Conservation (phyloP, 306 rosid species). For the Rosa persica region DNA sequence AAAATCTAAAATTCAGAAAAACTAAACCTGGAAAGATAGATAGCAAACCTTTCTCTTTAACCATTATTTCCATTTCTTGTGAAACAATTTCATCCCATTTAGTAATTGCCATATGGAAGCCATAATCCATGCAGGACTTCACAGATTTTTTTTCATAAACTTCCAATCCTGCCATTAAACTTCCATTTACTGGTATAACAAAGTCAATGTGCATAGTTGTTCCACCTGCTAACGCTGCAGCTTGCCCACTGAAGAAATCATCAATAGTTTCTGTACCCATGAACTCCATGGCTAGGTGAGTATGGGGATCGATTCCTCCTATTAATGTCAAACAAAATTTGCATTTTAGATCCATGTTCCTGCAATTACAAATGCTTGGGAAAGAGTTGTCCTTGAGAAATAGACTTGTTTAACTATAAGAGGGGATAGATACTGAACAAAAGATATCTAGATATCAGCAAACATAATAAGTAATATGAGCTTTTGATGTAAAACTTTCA, state of each 20-base stretch:
- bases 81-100: conserved; percentile 84
- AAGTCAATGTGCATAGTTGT: conserved; percentile 97
- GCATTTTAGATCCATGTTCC: conserved; percentile 13
- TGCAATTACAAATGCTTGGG: not conserved
- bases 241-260: conserved; percentile 95
- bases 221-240: conserved; percentile 98
- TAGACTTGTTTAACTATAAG: not conserved
- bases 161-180: conserved; percentile 72
- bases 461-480: not conserved
- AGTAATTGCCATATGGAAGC: conserved; percentile 97
- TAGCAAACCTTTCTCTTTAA: conserved; percentile 76
- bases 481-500: not conserved
- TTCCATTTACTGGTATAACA: conserved; percentile 70
- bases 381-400: not conserved
- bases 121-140: conserved; percentile 90
- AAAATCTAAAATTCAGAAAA: not conserved
- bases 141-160: conserved; percentile 73
- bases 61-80: conserved; percentile 82
- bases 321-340: conserved; percentile 33
- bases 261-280: conserved; percentile 61
- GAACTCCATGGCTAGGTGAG: conserved; percentile 73
- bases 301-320: conserved; percentile 99
- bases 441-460: not conserved
- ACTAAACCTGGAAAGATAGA: conserved; percentile 10
- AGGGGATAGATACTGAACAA: not conserved